Base-by-base conservation (phyloP, 2,329 filamentous ascomycete species). In the Penicillium capsulatum region DNA sequence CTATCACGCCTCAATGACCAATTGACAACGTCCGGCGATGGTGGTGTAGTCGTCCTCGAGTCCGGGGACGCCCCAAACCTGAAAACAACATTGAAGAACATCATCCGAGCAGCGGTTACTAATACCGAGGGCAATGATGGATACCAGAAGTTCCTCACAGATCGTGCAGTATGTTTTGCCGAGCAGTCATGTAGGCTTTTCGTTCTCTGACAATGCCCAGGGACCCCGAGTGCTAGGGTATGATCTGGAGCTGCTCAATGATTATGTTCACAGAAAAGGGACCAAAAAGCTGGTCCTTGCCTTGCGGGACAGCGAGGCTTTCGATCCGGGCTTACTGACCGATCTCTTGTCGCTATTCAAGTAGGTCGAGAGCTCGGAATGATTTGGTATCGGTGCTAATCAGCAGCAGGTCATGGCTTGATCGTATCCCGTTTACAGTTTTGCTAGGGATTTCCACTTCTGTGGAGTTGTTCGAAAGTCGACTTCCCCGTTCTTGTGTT, bases 391-490 rank as follows among this genome's bases (percentile, higher is more conserved):
- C 29, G 13, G 24, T 20, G 13, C 36, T 62, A 64, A 51, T 36
- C 32, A 15, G 33, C 29, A 32, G n/a, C 44, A 76, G 74, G 45
- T 76, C 72, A 13, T 83, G 79, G 79, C 64, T 71, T 31, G 74
- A 80, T 53, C 75, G 79, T 17, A 75, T 83, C 36, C 77, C 77
- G 0, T 76, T 82, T 41, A 70, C 77, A 2, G 61, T 80, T 3
- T 59, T 82, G 3, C 74, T 83, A 38, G 77, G 76, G 10, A 72
- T 83, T 34, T 77, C 77, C n/a, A 82, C 79, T 0, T 80, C 79
- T 2, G 69, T 79, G 8, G 77, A 80, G 33, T 71, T 77, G 13
- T 77, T 83, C 38, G 77, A 82, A 54, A 71, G 74, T 30, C 70
- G 77, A 33, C 60, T 83, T 3, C 71, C 78, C 8, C 70, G 72